Evolutionary conservation across 257 asterid species (phyloP), one percentile per base, ranked within the genome.

Genomic region (Ajuga chamaepitys): DNA sequence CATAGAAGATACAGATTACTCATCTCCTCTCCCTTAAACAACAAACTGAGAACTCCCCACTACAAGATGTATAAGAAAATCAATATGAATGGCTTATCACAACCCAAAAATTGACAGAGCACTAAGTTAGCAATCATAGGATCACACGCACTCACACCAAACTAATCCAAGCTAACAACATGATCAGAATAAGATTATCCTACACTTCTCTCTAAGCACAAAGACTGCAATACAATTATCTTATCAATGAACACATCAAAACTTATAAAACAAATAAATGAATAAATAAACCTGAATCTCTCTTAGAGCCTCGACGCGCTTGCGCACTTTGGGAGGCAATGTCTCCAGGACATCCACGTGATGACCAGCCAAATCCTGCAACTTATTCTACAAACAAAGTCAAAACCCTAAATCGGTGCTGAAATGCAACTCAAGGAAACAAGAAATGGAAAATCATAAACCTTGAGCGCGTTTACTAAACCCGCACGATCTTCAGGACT

Each of bases 401-500:
- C n/a, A n/a, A n/a, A 62, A 60, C 64, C 70, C 50, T 57, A 64
- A 63, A 58, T 40, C 68, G 24, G 28, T 4, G 30, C 45, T 7
- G 24, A 30, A 70, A 44, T 6, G 44, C 14, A 46, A 3, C 37
- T 14, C 30, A 22, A 14, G 50, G 34, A 44, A 62, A 18, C 18
- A n/a, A 32, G 25, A 17, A 63, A 37, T 35, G 4, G 40, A 28
- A 30, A n/a, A 62, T 26, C 73, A 51, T 65, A 64, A 50, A 89
- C 97, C 95, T 89, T 89, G 42, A 89, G 95, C 42, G 84, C 91
- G 58, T 87, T 87, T 5, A 89, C 86, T 74, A 89, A 79, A 24
- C 74, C 94, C 48, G 81, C 85, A 64, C 91, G 95, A 75, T 87
- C 95, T 84, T 89, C 95, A 13, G 83, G 84, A 58, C 95, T 86